Base-by-base conservation (phyloP, 2,329 filamentous ascomycete genomes). In the Cucurbitaria berberidis region DNA sequence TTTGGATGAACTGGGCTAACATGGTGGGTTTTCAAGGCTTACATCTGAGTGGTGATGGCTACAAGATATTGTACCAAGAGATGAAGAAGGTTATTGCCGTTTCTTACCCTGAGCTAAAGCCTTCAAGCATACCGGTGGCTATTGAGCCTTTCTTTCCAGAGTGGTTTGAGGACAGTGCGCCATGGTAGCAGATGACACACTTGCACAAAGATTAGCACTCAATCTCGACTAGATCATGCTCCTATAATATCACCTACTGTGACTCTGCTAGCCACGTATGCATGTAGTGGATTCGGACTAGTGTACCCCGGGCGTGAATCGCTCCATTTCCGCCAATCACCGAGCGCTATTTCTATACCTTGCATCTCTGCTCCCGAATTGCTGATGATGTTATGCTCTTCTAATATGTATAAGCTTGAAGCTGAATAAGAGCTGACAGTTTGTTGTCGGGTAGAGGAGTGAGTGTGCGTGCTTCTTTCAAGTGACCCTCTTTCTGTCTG, bases 61-160 rank as follows among this genome's bases (percentile, higher is more conserved):
- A 51, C 39, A 45, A 21, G 18, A 15, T 51, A 4, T 26, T 55
- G 24, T 51, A 53, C 21, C 21, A 35, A 2, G 43, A 51, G 41
- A 45, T 53, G 16, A 59, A 39, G 22, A 46, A 47, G 48, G 45
- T 47, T 1, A 45, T 57, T 16, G 40, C 40, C 3, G 11, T 42
- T 15, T 45, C 30, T 10, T 49, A 46, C 39, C 48, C 51, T 26
- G 45, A 58, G 21, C 38, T 55, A 26, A 24, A 39, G 8, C 45
- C 52, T 11, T 46, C 29, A 11, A 47, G 43, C 10, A 44, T 55
- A 27, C 48, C 47, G 9, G 41, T 58, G 32, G 55, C 55, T 29
- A 41, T 58, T 13, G 47, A 58, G n/a, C 51, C 47, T 7, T 48
- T 58, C 22, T 58, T 55, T 18, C 44, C 45, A 10, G 48, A 54